phyloP scores from a whole-genome alignment of 2,329 filamentous ascomycete genomes.

The Dactylellina parvicollis region DNA sequence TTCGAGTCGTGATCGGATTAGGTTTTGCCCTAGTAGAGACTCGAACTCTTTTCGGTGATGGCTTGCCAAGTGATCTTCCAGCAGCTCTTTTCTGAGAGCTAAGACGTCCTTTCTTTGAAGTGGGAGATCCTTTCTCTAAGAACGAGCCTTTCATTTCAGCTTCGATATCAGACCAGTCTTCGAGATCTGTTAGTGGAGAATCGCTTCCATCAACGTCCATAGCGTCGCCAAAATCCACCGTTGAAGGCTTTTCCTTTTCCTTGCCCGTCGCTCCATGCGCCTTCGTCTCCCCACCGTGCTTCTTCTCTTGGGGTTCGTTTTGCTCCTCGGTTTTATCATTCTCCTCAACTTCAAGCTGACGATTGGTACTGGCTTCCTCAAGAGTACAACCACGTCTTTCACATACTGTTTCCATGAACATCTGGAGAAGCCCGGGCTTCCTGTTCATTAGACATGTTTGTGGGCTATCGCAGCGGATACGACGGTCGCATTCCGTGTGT shows the following conservation, averaged over 20 bases:
- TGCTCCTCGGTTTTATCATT: not conserved
- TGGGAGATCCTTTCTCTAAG: too few relatives aligned
- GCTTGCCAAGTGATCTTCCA: too few relatives aligned
- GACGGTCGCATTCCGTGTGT: slow-evolving; percentile 24
- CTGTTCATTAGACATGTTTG: slow-evolving; percentile 5
- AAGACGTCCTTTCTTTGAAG: too few relatives aligned
- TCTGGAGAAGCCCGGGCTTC: slow-evolving; percentile 7
- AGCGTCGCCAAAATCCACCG: too few relatives aligned
- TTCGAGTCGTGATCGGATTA: too few relatives aligned
- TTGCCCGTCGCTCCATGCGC: not conserved
- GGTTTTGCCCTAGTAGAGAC: too few relatives aligned
- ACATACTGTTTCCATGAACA: slow-evolving; percentile 1
- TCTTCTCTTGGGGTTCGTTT: not conserved
- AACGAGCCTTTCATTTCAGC: not conserved
- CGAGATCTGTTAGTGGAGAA: not conserved
- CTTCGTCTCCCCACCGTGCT: not conserved
- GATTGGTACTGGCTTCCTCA: not conserved
- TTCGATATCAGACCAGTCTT: not conserved
- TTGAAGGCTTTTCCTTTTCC: too few relatives aligned
- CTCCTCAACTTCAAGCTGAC: not conserved
- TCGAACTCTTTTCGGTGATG: too few relatives aligned
- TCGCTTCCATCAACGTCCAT: not conserved
- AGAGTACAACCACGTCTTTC: not conserved
- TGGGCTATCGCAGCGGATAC: slow-evolving; percentile 12
- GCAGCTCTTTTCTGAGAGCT: too few relatives aligned